phyloP scores from a whole-genome alignment of 2,329 filamentous ascomycete species.

The Macrophomina pseudophaseolina region DNA sequence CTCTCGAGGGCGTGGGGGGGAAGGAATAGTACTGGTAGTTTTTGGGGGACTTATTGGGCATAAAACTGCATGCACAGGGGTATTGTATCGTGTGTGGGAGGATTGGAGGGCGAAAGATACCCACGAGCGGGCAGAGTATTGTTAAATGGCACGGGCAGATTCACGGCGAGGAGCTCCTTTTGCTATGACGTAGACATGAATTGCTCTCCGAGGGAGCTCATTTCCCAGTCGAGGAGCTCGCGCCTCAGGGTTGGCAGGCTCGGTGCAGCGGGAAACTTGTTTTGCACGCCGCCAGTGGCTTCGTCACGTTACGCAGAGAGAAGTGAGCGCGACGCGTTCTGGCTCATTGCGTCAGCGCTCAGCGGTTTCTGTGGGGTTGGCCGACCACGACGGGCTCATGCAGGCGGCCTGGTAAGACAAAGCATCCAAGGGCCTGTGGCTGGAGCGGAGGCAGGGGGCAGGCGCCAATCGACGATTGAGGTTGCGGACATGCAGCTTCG shows the following conservation, averaged over 20 bases:
- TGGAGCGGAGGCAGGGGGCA: conserved; percentile 17
- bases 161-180: neutral
- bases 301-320: conserved; percentile 24
- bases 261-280: conserved; percentile 41
- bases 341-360: conserved; percentile 25
- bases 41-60: conserved; percentile 54
- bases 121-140: conserved; percentile 2
- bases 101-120: conserved; percentile 11
- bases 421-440: conserved; percentile 14
- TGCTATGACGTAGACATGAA: conserved; percentile 42
- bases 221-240: conserved; percentile 34
- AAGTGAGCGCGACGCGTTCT: conserved; percentile 15
- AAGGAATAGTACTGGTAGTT: conserved; percentile 60
- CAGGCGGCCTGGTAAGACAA: conserved; percentile 18
- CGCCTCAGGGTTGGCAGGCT: conserved; percentile 35
- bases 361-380: neutral
- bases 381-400: conserved; percentile 3
- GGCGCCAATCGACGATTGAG: conserved; percentile 19
- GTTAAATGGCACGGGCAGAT: conserved; percentile 19
- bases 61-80: conserved; percentile 47
- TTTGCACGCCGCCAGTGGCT: conserved; percentile 34
- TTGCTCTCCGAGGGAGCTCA: conserved; percentile 2
- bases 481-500: neutral
- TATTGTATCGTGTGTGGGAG: conserved; percentile 30
- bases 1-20: conserved; percentile 52